These are phyloP conservation scores for Nemania diffusa DNA, from an alignment of 2,329 filamentous ascomycete genomes.

Conservation along the genomic window DNA sequence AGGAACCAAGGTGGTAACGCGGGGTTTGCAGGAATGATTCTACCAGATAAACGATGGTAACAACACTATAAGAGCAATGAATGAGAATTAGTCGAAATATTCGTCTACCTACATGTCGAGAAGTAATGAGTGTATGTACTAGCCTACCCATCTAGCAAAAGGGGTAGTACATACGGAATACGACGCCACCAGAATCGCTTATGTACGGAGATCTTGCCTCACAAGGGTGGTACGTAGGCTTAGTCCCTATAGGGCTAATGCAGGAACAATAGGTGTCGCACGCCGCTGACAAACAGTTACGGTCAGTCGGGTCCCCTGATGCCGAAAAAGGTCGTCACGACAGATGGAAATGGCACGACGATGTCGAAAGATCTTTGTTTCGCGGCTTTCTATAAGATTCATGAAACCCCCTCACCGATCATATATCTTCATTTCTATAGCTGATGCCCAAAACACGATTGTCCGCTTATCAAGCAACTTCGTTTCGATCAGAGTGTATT, in stretches of 20 bases:
- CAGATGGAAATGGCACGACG: constrained; percentile 9
- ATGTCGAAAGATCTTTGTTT: constrained; percentile 14
- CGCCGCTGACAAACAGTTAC: constrained; percentile 19
- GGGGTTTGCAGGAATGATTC: neutral
- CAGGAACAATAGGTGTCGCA: constrained; percentile 29
- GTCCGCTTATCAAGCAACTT: constrained; percentile 14
- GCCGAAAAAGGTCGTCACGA: constrained; percentile 1
- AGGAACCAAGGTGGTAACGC: neutral
- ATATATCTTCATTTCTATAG: constrained; percentile 7
- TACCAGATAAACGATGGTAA: neutral
- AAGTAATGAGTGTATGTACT: neutral
- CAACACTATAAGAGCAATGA: neutral
- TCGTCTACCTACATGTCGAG: neutral
- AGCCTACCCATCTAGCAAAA: neutral
- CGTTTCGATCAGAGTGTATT: constrained; percentile 7
- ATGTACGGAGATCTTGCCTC: neutral
- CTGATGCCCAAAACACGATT: constrained; percentile 24
- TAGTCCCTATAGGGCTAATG: constrained; percentile 27
- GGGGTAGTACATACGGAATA: neutral
- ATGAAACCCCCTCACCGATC: constrained; percentile 3
- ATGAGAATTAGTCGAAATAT: neutral
- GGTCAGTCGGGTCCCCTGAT: constrained; percentile 10
- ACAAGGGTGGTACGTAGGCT: neutral
- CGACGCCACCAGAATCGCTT: neutral
- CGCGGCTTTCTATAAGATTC: constrained; percentile 2